phyloP scores from a whole-genome alignment of 2,329 filamentous ascomycete genomes.

The Penicillium frequentans region DNA sequence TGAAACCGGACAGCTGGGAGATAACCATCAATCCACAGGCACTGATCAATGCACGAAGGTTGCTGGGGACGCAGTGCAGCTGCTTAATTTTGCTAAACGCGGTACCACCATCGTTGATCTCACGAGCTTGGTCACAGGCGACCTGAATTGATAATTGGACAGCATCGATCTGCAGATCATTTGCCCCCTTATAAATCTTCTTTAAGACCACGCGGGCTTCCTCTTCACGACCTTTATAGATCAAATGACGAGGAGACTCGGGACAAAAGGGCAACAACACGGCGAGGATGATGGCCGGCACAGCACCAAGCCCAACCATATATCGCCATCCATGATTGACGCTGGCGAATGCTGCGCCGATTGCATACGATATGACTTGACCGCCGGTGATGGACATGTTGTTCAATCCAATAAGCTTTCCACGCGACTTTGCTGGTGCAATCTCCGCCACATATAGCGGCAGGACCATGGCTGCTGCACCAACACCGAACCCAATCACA shows the following conservation, averaged over 20 bases:
- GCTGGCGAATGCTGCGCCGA: conserved; percentile 44
- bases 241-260: conserved; percentile 26
- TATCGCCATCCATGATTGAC: conserved; percentile 51
- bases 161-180: conserved; percentile 44
- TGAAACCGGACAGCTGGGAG: conserved; percentile 50
- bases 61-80: conserved; percentile 42
- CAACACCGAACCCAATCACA: conserved; percentile 53
- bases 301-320: conserved; percentile 51
- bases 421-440: conserved; percentile 51
- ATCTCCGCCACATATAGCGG: conserved; percentile 53
- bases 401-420: conserved; percentile 40
- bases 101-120: conserved; percentile 42
- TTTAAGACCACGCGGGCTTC: conserved; percentile 36
- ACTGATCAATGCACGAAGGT: conserved; percentile 43
- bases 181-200: conserved; percentile 30
- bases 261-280: conserved; percentile 49
- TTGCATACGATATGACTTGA: conserved; percentile 43
- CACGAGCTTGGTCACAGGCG: conserved; percentile 43
- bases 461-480: conserved; percentile 50
- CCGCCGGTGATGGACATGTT: conserved; percentile 49
- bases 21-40: conserved; percentile 56
- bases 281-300: conserved; percentile 49
- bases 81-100: conserved; percentile 47
- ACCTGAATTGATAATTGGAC: conserved; percentile 47
- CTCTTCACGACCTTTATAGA: conserved; percentile 18